phyloP scores from a whole-genome alignment of 2,329 filamentous ascomycete species.

The Chlorencoelia australis region DNA sequence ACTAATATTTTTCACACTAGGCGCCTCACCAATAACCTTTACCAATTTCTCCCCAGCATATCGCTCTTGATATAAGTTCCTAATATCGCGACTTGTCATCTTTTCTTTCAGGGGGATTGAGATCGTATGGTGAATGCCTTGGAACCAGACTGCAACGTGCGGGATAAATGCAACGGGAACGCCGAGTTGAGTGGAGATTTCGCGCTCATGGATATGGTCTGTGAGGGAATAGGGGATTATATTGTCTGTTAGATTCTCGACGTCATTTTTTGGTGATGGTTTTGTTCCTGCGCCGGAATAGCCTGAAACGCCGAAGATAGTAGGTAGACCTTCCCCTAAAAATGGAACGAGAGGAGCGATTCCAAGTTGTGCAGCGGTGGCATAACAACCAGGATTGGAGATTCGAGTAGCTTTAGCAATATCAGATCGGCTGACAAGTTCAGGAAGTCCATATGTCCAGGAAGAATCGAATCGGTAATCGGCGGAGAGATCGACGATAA shows the following conservation, averaged over 20 bases:
- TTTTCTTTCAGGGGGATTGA: conserved; percentile 76
- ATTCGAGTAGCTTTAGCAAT: conserved; percentile 76
- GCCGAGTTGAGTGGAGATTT: conserved; percentile 73
- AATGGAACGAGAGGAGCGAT: conserved; percentile 71
- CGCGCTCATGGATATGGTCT: conserved; percentile 89
- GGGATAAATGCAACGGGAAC: conserved; percentile 74
- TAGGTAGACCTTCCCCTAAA: conserved; percentile 69
- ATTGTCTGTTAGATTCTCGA: conserved; percentile 73
- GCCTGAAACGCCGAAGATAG: conserved; percentile 82
- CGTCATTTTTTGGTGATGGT: conserved; percentile 87
- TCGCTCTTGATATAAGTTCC: conserved; percentile 89
- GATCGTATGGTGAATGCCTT: conserved; percentile 87
- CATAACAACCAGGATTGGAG: conserved; percentile 89
- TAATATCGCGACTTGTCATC: conserved; percentile 86
- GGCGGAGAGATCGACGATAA: conserved; percentile 91
- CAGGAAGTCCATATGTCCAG: conserved; percentile 87
- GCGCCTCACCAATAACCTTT: conserved; percentile 82
- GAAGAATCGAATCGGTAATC: conserved; percentile 82
- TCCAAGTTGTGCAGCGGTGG: conserved; percentile 82
- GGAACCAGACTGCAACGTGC: conserved; percentile 94
- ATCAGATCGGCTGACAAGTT: conserved; percentile 65
- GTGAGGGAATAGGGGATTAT: conserved; percentile 85
- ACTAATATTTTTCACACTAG: conserved; percentile 73
- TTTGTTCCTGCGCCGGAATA: conserved; percentile 95
- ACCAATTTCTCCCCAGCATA: conserved; percentile 94